Percentiles rank a stretch among this genome's conserved stretches.
Evolutionary conservation across 495 filamentous ascomycete genomes (phyloP).

Genomic region (Saxophila tyrrhenica): DNA sequence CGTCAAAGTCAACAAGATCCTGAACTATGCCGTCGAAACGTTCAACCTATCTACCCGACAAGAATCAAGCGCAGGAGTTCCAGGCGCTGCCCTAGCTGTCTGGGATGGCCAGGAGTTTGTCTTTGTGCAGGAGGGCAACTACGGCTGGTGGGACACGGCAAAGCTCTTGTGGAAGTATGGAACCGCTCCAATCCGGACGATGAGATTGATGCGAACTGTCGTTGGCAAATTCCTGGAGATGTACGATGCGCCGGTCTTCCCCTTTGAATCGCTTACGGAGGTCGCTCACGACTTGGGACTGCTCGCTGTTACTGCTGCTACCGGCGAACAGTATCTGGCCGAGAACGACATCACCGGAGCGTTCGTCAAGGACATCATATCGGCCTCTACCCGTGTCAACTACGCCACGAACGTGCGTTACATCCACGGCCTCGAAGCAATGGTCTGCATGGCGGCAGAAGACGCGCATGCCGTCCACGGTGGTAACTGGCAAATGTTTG

Average conservation of each 20-base stretch:
- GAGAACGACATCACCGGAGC: constrained; percentile 51
- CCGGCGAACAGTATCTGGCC: constrained; percentile 59
- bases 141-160: constrained; percentile 65
- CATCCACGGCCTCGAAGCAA: constrained; percentile 83
- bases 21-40: constrained; percentile 59
- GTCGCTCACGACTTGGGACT: constrained; percentile 55
- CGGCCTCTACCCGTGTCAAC: constrained; percentile 85
- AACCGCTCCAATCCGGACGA: constrained; percentile 58
- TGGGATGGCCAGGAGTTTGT: constrained; percentile 78
- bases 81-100: constrained; percentile 50
- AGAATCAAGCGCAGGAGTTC: constrained; percentile 23
- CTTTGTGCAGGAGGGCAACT: constrained; percentile 42
- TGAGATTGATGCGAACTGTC: constrained; percentile 58
- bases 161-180: constrained; percentile 84
- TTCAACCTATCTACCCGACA: constrained; percentile 48
- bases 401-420: constrained; percentile 78
- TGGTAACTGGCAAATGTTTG: constrained; percentile 94
- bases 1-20: constrained; percentile 72
- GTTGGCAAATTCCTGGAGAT: constrained; percentile 66
- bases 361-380: constrained; percentile 77
- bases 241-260: constrained; percentile 74
- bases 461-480: constrained; percentile 69
- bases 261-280: constrained; percentile 63
- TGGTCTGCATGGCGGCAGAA: constrained; percentile 88
- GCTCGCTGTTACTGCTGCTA: constrained; percentile 47